phyloP scores from a whole-genome alignment of 805 yeast species.

The Cephaloascus albidus region DNA sequence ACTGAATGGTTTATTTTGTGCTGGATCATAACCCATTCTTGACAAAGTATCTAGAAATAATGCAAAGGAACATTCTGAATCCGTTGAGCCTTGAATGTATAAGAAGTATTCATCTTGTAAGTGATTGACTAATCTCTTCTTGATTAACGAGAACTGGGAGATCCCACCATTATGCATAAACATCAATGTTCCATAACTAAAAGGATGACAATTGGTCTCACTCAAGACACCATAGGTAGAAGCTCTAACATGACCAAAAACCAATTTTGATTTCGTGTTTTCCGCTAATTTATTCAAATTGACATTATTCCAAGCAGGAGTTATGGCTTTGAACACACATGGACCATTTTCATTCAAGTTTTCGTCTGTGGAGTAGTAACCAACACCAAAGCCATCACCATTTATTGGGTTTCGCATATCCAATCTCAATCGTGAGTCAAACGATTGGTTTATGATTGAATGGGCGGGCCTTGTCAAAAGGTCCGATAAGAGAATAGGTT shows the following conservation, averaged over 20 bases:
- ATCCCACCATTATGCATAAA: conserved; percentile 98
- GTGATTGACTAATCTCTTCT: conserved; percentile 62
- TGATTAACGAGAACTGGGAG: conserved; percentile 62
- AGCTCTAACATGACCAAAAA: conserved; percentile 95
- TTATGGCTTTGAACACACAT: conserved; percentile 88
- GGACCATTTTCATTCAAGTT: conserved; percentile 46
- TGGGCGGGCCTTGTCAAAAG: conserved; percentile 92
- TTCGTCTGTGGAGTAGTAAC: conserved; percentile 46
- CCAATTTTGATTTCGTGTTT: conserved; percentile 74
- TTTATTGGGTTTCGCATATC: conserved; percentile 90
- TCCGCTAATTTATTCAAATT: conserved; percentile 79
- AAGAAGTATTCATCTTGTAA: conserved; percentile 75
- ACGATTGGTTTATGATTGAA: conserved; percentile 92
- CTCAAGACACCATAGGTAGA: conserved; percentile 90
- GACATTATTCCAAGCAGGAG: conserved; percentile 97
- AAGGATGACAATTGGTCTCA: conserved; percentile 97
- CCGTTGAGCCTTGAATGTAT: conserved; percentile 86
- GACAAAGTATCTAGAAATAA: conserved; percentile 69
- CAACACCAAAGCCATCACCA: conserved; percentile 98
- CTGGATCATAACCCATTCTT: conserved; percentile 70
- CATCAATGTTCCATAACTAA: conserved; percentile 76
- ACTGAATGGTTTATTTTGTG: conserved; percentile 26
- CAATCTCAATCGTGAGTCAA: conserved; percentile 78
- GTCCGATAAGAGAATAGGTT: conserved; percentile 79
- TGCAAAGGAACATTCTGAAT: conserved; percentile 93